Evolutionary conservation across 2,329 filamentous ascomycete genomes (phyloP), one percentile per base, ranked within the genome.

Genomic region (Penicillium sp.): DNA sequence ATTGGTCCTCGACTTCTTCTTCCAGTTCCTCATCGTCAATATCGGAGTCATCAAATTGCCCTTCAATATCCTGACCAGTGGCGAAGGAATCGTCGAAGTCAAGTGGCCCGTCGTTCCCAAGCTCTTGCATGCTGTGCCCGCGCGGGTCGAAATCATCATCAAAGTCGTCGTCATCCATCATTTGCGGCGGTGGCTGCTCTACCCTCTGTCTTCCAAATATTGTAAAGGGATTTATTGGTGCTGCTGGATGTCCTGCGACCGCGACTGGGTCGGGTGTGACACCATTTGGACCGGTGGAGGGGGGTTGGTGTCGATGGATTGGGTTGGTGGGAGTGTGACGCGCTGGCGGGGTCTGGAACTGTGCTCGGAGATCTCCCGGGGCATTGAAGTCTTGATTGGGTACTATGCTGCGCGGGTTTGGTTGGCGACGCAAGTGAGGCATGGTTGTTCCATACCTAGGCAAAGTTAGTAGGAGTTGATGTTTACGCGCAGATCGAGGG

Each of bases 341-440:
- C 9, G 64, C 55, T 1, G 64, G 64, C 9, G 65, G 65, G 9
- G 64, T 68, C 17, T 65, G 63, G 44, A 64, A 68, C 48, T 68
- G 65, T 2, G 55, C 45, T 45, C 57, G 58, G 13, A 60, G 54
- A 24, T 47, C 52, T 17, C 48, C 44, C 7, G 53, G 43, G 7
- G 43, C 43, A 29, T 48, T 56, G 4, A 48, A n/a, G 22, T 50
- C 53, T 53, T 60, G 48, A 37, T 45, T 46, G 4, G 41, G 47
- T 22, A 41, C 35, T 29, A 40, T 40, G 21, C 54, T 54, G 41
- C 53, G 51, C 4, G 51, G 51, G n/a, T 59, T 56, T 9, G 54
- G 57, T 33, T 60, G 58, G 32, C 58, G 55, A n/a, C 57, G 54
- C 19, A 60, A 43, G 43, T 60, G 54, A 48, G 58, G 58, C 58